Evolutionary conservation across 2,329 filamentous ascomycete genomes (phyloP).

Genomic region (Lasiodiplodia citricola): DNA sequence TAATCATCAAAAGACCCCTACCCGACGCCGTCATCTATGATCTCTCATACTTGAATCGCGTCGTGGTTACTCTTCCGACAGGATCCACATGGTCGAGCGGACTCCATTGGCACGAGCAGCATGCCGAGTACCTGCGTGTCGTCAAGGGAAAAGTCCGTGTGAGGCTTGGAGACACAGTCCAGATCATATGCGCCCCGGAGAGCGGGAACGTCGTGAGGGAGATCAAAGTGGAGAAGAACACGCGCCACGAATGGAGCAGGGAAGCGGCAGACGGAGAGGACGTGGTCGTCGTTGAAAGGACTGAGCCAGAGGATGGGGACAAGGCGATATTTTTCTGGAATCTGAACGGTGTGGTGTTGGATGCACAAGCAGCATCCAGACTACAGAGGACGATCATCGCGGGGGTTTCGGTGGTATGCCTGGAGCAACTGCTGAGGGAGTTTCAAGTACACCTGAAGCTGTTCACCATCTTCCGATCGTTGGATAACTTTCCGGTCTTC

Average conservation of each 20-base stretch:
- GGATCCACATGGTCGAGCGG: conserved; percentile 56
- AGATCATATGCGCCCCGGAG: conserved; percentile 28
- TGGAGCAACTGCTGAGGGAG: conserved; percentile 1
- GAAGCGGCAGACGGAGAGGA: conserved; percentile 40
- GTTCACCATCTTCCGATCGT: conserved; percentile 36
- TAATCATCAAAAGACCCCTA: not conserved
- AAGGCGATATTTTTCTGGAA: conserved; percentile 60
- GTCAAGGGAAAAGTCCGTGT: conserved; percentile 46
- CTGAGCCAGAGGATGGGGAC: conserved; percentile 51
- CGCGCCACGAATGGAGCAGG: conserved; percentile 56
- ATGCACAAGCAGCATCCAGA: conserved; percentile 24
- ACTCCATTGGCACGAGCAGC: conserved; percentile 56
- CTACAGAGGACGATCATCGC: not conserved
- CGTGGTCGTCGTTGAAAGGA: conserved; percentile 55
- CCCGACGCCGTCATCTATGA: conserved; percentile 1
- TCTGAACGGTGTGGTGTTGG: conserved; percentile 51
- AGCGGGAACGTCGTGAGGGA: conserved; percentile 30
- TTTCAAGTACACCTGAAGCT: conserved; percentile 35
- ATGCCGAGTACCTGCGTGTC: conserved; percentile 55
- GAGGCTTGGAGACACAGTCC: conserved; percentile 26
- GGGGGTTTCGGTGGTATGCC: no score
- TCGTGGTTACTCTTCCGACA: conserved; percentile 52
- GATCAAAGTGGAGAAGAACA: conserved; percentile 44
- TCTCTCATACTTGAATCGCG: conserved; percentile 33
- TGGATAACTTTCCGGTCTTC: conserved; percentile 43